Percentiles rank a stretch among this genome's conserved stretches.
phyloP scores from a whole-genome alignment of 306 rosid species.

The Lotus japonicus region DNA sequence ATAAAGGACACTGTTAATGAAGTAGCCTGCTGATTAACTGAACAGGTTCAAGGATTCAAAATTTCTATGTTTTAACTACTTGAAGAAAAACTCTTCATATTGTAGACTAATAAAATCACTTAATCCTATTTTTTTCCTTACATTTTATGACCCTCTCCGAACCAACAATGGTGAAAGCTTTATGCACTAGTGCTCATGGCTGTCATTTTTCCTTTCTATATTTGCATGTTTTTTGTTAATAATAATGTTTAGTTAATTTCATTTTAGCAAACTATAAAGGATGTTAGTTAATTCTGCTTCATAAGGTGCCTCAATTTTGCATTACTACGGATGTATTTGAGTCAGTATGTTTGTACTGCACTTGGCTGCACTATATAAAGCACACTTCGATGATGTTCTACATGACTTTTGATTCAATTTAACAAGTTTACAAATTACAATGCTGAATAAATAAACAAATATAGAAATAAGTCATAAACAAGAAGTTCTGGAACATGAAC shows the following conservation, averaged over 20 bases:
- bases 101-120: background rate
- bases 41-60: background rate
- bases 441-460: background rate
- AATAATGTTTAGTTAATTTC: background rate
- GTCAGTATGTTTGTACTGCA: background rate
- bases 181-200: background rate
- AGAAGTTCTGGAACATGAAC: background rate
- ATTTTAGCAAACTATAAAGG: background rate
- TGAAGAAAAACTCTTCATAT: background rate
- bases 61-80: background rate
- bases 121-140: background rate
- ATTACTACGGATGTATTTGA: too few relatives aligned
- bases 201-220: background rate
- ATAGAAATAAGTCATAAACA: background rate
- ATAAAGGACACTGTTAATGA: background rate
- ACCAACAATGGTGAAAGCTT: background rate
- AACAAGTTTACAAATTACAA: background rate
- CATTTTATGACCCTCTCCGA: background rate
- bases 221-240: background rate
- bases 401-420: background rate
- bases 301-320: background rate
- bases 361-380: background rate
- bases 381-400: background rate
- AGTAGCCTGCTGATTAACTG: background rate
- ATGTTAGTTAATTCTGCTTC: background rate